Base-by-base conservation (phyloP, 2,329 filamentous ascomycete genomes). In the Alternaria burnsii region DNA sequence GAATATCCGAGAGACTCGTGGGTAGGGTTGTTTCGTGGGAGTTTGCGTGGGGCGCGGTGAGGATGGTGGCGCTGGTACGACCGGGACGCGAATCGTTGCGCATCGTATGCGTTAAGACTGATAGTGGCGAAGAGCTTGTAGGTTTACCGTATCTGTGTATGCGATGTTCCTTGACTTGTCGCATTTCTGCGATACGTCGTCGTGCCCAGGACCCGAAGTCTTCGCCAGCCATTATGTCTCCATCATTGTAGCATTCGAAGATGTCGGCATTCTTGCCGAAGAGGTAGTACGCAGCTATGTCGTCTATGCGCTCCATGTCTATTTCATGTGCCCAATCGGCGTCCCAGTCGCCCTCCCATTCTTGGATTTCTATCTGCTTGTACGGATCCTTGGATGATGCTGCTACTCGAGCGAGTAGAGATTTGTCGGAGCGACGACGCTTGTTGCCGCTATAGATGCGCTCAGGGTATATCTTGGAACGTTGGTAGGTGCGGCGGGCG, bases 171-270 rank as follows among this genome's bases (percentile, higher is more conserved):
- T 66, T 66, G 12, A 64, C 51, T 9, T 1, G 14, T 18, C 56
- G 34, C 61, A 64, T 60, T 51, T 66, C 64, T 10, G 36, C 36
- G 30, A 62, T 63, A 30, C 62, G 40, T n/a, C 59, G 36, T 18
- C 58, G 59, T 0, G 46, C 58, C 59, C 61, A 62, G 42, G 43
- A 24, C 1, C 28, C 42, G 30, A 67, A 67, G 24, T 62, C 53
- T 38, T 67, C 62, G 5, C 53, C 57, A 5, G 14, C 4, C 6
- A 5, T 22, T 1, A 26, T 41, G 5, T 40, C 20, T 2, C 26
- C 9, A 1, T 20, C 3, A 5, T 28, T 24, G 4, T n/a, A 2
- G 14, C 28, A n/a, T 1, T 55, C 52, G 24, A 59, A 55, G 9
- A 55, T 8, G 5, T 40, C 28, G 3, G 44, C 52, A 2, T 55